Base-by-base conservation (phyloP, 148 eudicot species). In the Diospyros kaki region DNA sequence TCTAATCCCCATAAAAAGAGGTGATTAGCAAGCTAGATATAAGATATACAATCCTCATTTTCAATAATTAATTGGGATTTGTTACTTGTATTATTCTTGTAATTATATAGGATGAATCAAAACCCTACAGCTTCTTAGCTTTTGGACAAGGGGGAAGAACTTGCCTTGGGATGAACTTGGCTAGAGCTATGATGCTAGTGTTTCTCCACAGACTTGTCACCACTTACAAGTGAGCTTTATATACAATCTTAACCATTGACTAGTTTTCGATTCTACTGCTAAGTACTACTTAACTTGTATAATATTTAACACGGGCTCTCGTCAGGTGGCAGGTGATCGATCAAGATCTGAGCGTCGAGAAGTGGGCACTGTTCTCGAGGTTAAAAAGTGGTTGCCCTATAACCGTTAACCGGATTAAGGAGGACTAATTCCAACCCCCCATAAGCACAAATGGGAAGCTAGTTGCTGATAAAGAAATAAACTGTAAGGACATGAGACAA, bases 81-180 rank as follows among this genome's bases (percentile, higher is more conserved):
- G 28, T 18, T 6, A 6, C 45, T 2, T 5, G 39, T 62, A 3
- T 39, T 6, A 6, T 50, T 39, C 12, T 50, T 50, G 46, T 9
- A 18, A 39, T 1, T n/a, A 2, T 39, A 78, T 66, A 83, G 89
- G 82, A 83, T 67, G 84, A 83, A 45, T 66, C 84, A 14, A 86
- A 79, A 68, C 78, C 85, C 59, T 83, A 86, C 75, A 83, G 84
- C 58, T 83, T 78, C 65, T 79, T 86, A 83, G 84, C 84, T 14
- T 86, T 86, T 74, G 89, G 89, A 7, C 84, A 81, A 61, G 89
- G 89, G n/a, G 81, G 81, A 53, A 83, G 89, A 74, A 81, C 86
- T 55, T 86, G 89, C 64, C 73, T 86, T 48, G 86, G 86, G 51
- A 75, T 79, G 86, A 86, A 77, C 71, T 79, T 83, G 50, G 86